Conservation (phyloP, 2,329 filamentous ascomycete species). For the Colletotrichum incanum region DNA sequence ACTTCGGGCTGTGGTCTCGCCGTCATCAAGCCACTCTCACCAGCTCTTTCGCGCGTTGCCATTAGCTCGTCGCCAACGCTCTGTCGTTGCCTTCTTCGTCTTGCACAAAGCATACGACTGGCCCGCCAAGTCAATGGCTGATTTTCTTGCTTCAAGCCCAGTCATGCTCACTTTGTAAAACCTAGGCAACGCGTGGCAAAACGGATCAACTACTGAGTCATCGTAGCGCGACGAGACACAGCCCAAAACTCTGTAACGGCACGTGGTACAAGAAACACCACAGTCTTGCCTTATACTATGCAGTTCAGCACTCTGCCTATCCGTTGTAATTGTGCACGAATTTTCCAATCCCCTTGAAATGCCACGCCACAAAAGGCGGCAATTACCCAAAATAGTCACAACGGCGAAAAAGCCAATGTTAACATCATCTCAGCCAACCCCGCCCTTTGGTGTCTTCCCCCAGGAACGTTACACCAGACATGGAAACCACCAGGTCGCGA, state of each 20-base stretch:
- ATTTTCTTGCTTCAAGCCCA: neutral
- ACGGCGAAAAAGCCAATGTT: conserved; percentile 26
- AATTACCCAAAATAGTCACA: neutral
- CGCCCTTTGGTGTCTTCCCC: conserved; percentile 16
- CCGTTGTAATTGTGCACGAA: neutral
- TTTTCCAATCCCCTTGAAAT: neutral
- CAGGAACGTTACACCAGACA: conserved; percentile 26
- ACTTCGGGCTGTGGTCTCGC: neutral
- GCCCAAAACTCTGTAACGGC: neutral
- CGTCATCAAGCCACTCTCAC: neutral
- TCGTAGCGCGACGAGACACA: neutral
- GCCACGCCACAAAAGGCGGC: neutral
- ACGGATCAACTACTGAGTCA: neutral
- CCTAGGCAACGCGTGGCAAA: neutral
- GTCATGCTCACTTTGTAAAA: neutral
- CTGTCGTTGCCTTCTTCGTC: neutral
- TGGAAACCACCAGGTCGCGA: neutral
- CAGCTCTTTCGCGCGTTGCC: neutral
- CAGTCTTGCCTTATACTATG: neutral
- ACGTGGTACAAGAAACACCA: neutral
- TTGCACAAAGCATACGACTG: neutral
- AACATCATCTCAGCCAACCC: conserved; percentile 26
- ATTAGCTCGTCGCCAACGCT: conserved; percentile 3
- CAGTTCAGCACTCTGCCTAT: neutral
- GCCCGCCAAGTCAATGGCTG: neutral